Evolutionary conservation across 257 asterid species (phyloP), one percentile per base, ranked within the genome.

Genomic region (Solanum gandarillasii): DNA sequence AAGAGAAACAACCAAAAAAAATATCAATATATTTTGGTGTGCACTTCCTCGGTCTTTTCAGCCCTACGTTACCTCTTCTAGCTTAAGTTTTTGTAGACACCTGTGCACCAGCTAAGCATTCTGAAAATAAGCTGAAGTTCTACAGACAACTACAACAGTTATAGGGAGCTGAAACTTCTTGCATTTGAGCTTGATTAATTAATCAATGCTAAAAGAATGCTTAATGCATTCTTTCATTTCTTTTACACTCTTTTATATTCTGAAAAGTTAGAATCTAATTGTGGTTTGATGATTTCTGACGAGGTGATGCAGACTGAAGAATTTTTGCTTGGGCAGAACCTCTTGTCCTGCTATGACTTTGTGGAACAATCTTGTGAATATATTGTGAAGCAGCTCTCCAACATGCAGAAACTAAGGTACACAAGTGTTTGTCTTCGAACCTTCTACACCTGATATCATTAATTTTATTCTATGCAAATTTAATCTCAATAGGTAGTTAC

Each of bases 381-480:
- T 85, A 83, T 93, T 70, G 87, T 87, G 85, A 93, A 93, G 91
- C 97, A 94, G 88, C 97, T 95, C 87, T 89, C 99, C 41, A 91
- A 89, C 90, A 94, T 97, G 98, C 98, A 96, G 90, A 97, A 96
- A 91, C 96, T 91, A 83, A 94, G 97, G 99, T 97, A 94, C 86
- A 92, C 85, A 87, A 14, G 81, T 35, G 46, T 73, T 73, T 20
- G 16, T 73, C 46, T 20, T 73, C 9, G 9, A 39, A 83, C 48
- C 87, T 68, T 13, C 34, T 38, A 83, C 31, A 55, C 58, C 58
- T 55, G 43, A 60, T 85, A 39, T 39, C 78, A 71, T n/a, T 84
- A 70, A n/a, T 84, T 52, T 55, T 38, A 48, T 83, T 36, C 84
- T 41, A 41, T 78, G 84, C 84, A 39, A 78, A 13, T 78, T 79